Conservation (phyloP, 1,139 yeast species). For the Sugiyamaella grinbergsii region DNA sequence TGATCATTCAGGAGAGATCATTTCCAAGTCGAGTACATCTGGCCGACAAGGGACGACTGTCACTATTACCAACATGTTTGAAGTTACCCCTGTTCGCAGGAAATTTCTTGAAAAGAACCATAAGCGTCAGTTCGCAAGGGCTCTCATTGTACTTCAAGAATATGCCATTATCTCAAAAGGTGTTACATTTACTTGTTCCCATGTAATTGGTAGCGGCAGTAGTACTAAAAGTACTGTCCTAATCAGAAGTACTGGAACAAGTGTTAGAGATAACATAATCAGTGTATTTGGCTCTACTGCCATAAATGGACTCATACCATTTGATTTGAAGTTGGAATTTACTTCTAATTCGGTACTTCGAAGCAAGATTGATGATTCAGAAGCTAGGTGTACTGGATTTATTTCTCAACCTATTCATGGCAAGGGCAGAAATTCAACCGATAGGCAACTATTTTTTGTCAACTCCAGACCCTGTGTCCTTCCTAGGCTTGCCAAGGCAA, state of each 20-base stretch:
- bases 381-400: conserved; percentile 49
- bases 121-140: conserved; percentile 71
- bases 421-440: conserved; percentile 66
- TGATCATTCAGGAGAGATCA: conserved; percentile 55
- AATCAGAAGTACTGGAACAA: conserved; percentile 44
- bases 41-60: conserved; percentile 57
- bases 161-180: conserved; percentile 65
- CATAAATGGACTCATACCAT: conserved; percentile 55
- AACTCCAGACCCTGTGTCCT: conserved; percentile 74
- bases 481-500: conserved; percentile 56
- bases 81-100: conserved; percentile 61
- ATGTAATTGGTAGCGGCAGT: conserved; percentile 42
- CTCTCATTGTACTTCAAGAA: conserved; percentile 62
- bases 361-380: conserved; percentile 15
- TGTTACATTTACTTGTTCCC: conserved; percentile 61
- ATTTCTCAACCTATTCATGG: conserved; percentile 81
- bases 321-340: conserved; percentile 40
- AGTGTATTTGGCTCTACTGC: conserved; percentile 72
- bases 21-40: conserved; percentile 42
- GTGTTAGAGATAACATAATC: conserved; percentile 57
- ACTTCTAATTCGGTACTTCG: conserved; percentile 14
- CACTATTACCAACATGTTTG: conserved; percentile 53
- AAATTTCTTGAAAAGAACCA: conserved; percentile 69
- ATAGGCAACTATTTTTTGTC: conserved; percentile 72
- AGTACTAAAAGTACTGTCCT: conserved; percentile 53